Evolutionary conservation across 129 eudicot species (phyloP).

Genomic region (Flaveria ramosissima): DNA sequence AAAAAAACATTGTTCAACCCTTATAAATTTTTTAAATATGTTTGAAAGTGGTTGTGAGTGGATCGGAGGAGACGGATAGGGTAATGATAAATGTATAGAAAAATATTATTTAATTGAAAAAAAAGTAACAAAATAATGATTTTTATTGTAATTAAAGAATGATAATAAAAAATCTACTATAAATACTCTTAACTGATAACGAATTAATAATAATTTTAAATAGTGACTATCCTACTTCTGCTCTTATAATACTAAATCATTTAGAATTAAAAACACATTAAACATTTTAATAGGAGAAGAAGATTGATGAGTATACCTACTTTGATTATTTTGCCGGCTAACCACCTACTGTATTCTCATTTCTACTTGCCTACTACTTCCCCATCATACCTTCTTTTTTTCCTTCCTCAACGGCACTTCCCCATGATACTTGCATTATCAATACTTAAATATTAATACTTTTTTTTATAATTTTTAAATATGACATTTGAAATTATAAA

Average conservation of each 20-base stretch:
- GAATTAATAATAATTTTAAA: too few species aligned
- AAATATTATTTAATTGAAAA: too few species aligned
- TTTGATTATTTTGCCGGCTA: constrained; percentile 36
- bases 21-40: too few species aligned
- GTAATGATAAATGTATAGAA: too few species aligned
- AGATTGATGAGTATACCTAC: constrained; percentile 7
- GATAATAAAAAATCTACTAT: too few species aligned
- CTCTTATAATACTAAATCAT: not conserved
- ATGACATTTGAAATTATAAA: too few species aligned
- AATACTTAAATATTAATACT: not conserved
- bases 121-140: too few species aligned
- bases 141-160: too few species aligned
- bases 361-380: constrained; percentile 25
- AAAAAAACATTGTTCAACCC: too few species aligned
- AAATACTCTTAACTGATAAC: too few species aligned
- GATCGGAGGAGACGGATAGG: too few species aligned
- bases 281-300: not conserved
- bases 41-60: too few species aligned
- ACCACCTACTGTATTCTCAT: constrained; percentile 13
- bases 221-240: not conserved
- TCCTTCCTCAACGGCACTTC: not conserved
- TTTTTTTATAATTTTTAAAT: not conserved
- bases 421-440: constrained; percentile 23
- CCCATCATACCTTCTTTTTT: constrained; percentile 7
- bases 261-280: not conserved